Evolutionary conservation across 2,329 filamentous ascomycete species (phyloP).

Genomic region (Orbilia javanica): DNA sequence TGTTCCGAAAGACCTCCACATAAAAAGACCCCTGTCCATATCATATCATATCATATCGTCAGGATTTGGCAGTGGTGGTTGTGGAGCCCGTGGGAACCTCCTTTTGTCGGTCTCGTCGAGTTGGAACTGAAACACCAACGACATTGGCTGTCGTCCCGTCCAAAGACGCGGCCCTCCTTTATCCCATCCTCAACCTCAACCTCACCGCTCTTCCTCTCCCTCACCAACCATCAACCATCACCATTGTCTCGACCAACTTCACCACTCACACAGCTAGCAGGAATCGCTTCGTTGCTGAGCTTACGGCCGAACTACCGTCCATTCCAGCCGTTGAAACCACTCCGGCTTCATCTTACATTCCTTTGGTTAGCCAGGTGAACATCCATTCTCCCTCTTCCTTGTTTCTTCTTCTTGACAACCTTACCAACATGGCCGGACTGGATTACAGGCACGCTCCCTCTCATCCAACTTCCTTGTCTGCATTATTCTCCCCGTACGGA

Average conservation of each 20-base stretch:
- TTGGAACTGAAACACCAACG: background rate
- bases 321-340: slow-evolving; percentile 7
- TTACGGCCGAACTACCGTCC: background rate
- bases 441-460: slow-evolving; percentile 3
- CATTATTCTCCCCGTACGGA: background rate
- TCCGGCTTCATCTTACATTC: background rate
- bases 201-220: background rate
- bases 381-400: slow-evolving; percentile 2
- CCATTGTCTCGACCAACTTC: background rate
- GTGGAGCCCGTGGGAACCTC: slow-evolving; percentile 1
- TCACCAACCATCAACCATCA: slow-evolving; percentile 9
- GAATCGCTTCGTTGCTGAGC: background rate
- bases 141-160: background rate
- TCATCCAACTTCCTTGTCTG: background rate
- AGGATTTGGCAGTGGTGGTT: background rate
- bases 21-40: background rate
- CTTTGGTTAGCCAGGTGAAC: slow-evolving; percentile 19
- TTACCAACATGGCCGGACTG: slow-evolving; percentile 2
- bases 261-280: background rate
- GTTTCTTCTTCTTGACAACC: background rate
- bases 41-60: background rate
- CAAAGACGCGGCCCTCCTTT: background rate
- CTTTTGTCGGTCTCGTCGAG: background rate
- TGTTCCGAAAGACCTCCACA: background rate
- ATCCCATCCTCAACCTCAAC: background rate